A percentile compares a stretch with the other conserved stretches of the same genome.
These are phyloP conservation scores for Hibiscus syriacus DNA, from an alignment of 345 rosid genomes.

Conservation along the genomic window DNA sequence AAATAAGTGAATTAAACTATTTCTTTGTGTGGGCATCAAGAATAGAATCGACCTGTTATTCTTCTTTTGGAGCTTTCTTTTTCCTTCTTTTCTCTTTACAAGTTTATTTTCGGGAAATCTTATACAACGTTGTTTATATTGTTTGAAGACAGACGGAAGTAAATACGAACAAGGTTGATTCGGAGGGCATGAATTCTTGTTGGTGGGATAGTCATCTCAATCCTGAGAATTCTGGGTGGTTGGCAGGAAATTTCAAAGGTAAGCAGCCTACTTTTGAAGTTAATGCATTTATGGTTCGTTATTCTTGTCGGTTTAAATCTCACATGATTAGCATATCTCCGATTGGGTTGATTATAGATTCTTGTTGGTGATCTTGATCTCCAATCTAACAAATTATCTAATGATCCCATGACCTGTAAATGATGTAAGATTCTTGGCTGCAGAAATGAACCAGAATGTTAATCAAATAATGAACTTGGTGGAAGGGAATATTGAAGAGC, in stretches of 20 bases:
- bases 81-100: no score
- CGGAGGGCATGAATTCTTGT: slow-evolving; percentile 13
- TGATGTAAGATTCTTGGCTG: slow-evolving; percentile 7
- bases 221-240: slow-evolving; percentile 36
- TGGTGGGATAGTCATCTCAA: slow-evolving; percentile 28
- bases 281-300: neutral
- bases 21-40: neutral
- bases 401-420: neutral
- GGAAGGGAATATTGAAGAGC: slow-evolving; percentile 33
- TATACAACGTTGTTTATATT: neutral
- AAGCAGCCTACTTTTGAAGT: neutral
- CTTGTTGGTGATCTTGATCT: neutral
- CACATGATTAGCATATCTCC: neutral
- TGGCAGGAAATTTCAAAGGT: slow-evolving; percentile 50
- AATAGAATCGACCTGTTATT: neutral
- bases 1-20: no score
- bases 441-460: slow-evolving; percentile 43
- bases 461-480: slow-evolving; percentile 40
- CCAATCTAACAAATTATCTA: neutral
- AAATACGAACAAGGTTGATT: slow-evolving; percentile 8
- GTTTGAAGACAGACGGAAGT: slow-evolving; percentile 12
- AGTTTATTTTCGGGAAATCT: neutral
- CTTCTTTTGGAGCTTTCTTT: neutral
- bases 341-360: neutral
- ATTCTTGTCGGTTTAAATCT: slow-evolving; percentile 2